Evolutionary conservation across 164 flowering plant genomes (phyloP).

Genomic region (Annona cherimola): DNA sequence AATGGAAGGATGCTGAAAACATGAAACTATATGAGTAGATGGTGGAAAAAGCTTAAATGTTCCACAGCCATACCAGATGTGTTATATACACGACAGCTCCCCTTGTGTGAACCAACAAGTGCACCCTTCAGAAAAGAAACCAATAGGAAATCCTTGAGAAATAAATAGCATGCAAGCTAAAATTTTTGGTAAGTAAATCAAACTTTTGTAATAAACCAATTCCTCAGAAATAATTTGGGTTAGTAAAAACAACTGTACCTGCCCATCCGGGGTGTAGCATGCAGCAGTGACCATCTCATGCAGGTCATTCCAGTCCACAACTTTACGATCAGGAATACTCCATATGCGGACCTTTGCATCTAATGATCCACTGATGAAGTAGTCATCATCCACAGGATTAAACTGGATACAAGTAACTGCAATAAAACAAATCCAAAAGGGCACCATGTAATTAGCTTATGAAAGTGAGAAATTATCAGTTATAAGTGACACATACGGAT

Average conservation of each 20-base stretch:
- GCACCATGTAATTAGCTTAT: constrained; percentile 9
- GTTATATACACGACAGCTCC: constrained; percentile 74
- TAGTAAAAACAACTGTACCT: constrained; percentile 39
- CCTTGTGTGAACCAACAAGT: constrained; percentile 93
- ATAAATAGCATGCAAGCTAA: not conserved
- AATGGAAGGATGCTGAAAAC: too few relatives aligned
- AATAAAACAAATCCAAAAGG: constrained; percentile 22
- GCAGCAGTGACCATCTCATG: constrained; percentile 99
- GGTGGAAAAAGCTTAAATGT: not conserved
- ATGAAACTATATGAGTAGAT: not conserved
- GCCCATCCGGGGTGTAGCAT: constrained; percentile 97
- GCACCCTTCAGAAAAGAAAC: constrained; percentile 62
- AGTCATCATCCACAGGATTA: constrained; percentile 94
- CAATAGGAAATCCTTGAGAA: constrained; percentile 18
- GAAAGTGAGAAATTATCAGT: not conserved
- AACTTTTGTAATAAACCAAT: not conserved
- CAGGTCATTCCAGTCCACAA: constrained; percentile 96
- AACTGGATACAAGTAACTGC: constrained; percentile 99
- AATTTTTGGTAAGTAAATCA: not conserved
- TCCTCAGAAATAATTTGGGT: not conserved
- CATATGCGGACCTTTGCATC: constrained; percentile 98
- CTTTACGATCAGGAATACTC: constrained; percentile 95
- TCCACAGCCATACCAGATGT: constrained; percentile 53
- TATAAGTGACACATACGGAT: not conserved
- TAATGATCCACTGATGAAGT: constrained; percentile 96